phyloP scores from a whole-genome alignment of 2,329 filamentous ascomycete species.

The Aspergillus uvarum region DNA sequence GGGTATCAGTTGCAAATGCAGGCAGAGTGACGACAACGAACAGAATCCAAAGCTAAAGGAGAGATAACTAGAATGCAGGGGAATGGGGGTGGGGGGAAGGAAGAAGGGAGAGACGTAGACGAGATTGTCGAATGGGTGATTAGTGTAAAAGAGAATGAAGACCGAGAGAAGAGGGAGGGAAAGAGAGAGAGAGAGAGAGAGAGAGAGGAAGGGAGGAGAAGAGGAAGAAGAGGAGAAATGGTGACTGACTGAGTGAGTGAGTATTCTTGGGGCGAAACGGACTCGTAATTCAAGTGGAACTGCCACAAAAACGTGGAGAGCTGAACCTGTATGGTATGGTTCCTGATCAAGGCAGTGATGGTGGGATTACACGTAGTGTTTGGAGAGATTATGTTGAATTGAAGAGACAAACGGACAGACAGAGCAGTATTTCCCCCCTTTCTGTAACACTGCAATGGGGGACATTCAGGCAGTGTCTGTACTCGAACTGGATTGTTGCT shows the following conservation, averaged over 20 bases:
- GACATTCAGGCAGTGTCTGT: not conserved
- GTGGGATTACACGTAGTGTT: too few relatives aligned
- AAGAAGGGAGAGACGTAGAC: conserved; percentile 7
- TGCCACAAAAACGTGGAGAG: not conserved
- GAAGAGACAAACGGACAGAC: too few relatives aligned
- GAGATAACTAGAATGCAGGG: conserved; percentile 7
- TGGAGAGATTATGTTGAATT: too few relatives aligned
- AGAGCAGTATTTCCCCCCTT: not conserved
- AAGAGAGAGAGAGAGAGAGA: conserved; percentile 2
- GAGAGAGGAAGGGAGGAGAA: not conserved
- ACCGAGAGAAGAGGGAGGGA: not conserved
- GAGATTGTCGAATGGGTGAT: conserved; percentile 7
- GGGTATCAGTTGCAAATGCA: conserved; percentile 7
- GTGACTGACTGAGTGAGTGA: conserved; percentile 5
- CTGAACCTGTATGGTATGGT: not conserved
- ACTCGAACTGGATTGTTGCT: not conserved
- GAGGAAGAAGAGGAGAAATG: not conserved
- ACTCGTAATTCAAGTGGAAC: not conserved
- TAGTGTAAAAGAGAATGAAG: conserved; percentile 2
- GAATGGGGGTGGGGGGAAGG: conserved; percentile 1
- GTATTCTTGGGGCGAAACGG: not conserved
- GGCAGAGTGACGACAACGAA: conserved; percentile 4
- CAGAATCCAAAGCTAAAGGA: not conserved
- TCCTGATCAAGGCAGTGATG: not conserved
- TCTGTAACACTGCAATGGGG: not conserved